Conservation (phyloP, 2,329 filamentous ascomycete species). For the Dryadomyces sulphureus region DNA sequence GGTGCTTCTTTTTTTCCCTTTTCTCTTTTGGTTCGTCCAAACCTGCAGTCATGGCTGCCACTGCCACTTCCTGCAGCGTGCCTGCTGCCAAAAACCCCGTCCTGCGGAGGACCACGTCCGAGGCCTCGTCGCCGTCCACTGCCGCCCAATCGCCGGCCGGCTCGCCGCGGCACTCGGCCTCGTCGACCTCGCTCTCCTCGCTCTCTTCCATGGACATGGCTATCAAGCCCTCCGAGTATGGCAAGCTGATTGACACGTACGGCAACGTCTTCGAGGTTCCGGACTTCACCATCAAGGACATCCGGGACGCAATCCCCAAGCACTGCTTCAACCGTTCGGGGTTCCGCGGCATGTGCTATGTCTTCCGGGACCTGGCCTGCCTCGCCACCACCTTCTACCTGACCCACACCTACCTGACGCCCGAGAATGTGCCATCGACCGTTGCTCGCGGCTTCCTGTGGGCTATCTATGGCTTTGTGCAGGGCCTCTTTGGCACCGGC, state of each 20-base stretch:
- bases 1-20: not conserved
- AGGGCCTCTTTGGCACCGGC: slow-evolving; percentile 87
- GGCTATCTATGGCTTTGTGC: slow-evolving; percentile 58
- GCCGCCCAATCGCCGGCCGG: slow-evolving; percentile 42
- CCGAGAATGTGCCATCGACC: slow-evolving; percentile 61
- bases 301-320: slow-evolving; percentile 90
- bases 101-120: slow-evolving; percentile 32
- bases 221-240: slow-evolving; percentile 30
- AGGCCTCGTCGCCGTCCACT: slow-evolving; percentile 37
- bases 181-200: slow-evolving; percentile 85
- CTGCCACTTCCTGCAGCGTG: slow-evolving; percentile 21
- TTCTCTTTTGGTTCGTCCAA: not conserved
- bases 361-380: slow-evolving; percentile 62
- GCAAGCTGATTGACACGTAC: slow-evolving; percentile 74
- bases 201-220: slow-evolving; percentile 53
- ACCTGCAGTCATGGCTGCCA: slow-evolving; percentile 27
- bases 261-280: slow-evolving; percentile 90
- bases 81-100: slow-evolving; percentile 24
- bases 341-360: slow-evolving; percentile 61
- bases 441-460: slow-evolving; percentile 50
- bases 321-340: slow-evolving; percentile 91
- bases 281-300: slow-evolving; percentile 94
- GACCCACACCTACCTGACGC: slow-evolving; percentile 81
- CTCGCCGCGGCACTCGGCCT: slow-evolving; percentile 50
- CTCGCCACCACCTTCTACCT: slow-evolving; percentile 68